Evolutionary conservation across 495 filamentous ascomycete genomes (phyloP), one percentile per base, ranked within the genome.

Genomic region (Cairneyella variabilis): DNA sequence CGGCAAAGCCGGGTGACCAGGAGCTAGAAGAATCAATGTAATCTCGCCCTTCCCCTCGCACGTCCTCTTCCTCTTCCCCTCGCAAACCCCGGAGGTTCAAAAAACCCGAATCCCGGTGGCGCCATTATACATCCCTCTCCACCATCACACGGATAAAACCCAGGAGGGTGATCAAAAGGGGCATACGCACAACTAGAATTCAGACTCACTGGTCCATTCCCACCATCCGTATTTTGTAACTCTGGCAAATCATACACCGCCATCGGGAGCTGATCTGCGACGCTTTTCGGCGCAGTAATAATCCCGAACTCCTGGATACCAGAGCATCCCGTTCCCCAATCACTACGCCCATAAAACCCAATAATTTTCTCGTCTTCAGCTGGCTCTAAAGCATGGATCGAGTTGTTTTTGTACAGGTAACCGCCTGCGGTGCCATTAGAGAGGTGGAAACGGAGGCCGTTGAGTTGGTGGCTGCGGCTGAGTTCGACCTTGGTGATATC

Each of bases 321-420:
- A 0, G 63, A 61, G 20, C 50, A 60, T 5, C 51, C 51, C 9
- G 5, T 6, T 5, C 42, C 42, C 42, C 42, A 45, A 3, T 52
- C 56, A 42, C 66, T 75, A 46, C 62, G 57, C 12, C 72, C 72
- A 39, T 63, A 70, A 53, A 75, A 75, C 2, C 72, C 72, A 25
- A 75, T 64, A 57, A 75, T 69, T 3, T 60, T 58, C 37, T 75
- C 63, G 39, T 50, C 47, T 6, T 44, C 23, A 16, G 22, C 58
- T 14, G 70, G 68, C 42, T 66, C 61, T 37, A 66, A 38, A 23
- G 27, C 54, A 16, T 48, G 44, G 22, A 63, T 30, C 18, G 46
- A 34, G 50, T 48, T 22, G 43, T 47, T 25, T 8, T 56, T 44
- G 27, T 71, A 68, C 36, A 75, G 51, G 36, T 62, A 50, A 1